Evolutionary conservation across 2,329 filamentous ascomycete genomes (phyloP).

Genomic region (Verticillium tricorpus): DNA sequence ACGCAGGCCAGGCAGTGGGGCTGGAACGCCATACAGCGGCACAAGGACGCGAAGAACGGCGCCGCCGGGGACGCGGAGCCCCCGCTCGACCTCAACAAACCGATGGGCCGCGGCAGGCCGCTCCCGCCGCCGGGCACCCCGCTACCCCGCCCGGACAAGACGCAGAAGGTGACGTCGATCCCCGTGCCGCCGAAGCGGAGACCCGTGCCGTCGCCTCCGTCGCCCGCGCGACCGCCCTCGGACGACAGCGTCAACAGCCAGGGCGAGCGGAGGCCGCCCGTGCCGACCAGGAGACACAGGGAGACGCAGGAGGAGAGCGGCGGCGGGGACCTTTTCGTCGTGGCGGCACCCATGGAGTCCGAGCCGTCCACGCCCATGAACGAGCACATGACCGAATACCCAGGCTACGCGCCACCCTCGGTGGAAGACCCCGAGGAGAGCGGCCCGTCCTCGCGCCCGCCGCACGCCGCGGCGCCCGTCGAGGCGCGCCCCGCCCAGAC

Average conservation of each 20-base stretch:
- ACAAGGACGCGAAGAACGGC: constrained; percentile 34
- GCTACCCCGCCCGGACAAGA: constrained; percentile 63
- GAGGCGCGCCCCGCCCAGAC: neutral
- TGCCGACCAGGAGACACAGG: constrained; percentile 41
- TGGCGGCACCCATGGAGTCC: constrained; percentile 61
- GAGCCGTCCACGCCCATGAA: constrained; percentile 48
- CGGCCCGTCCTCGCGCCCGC: constrained; percentile 8
- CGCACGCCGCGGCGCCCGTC: neutral
- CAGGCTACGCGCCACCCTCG: constrained; percentile 24
- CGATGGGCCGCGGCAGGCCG: constrained; percentile 78
- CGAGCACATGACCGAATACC: constrained; percentile 18
- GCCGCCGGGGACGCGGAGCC: constrained; percentile 11
- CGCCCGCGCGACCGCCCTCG: constrained; percentile 11
- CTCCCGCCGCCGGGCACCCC: constrained; percentile 78
- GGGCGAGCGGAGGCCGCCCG: constrained; percentile 31
- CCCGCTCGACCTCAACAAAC: constrained; percentile 50
- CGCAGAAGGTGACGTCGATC: constrained; percentile 52
- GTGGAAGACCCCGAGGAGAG: constrained; percentile 27
- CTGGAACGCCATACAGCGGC: constrained; percentile 50
- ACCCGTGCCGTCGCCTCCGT: constrained; percentile 35
- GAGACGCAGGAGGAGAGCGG: constrained; percentile 25
- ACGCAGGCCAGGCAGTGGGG: constrained; percentile 56
- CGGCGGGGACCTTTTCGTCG: constrained; percentile 49
- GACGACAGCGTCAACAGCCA: constrained; percentile 8
- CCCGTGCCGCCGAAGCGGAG: constrained; percentile 59